Evolutionary conservation across 139 green algal genomes (phyloP), one percentile per base, ranked within the genome.

Genomic region (Micractinium sp.): DNA sequence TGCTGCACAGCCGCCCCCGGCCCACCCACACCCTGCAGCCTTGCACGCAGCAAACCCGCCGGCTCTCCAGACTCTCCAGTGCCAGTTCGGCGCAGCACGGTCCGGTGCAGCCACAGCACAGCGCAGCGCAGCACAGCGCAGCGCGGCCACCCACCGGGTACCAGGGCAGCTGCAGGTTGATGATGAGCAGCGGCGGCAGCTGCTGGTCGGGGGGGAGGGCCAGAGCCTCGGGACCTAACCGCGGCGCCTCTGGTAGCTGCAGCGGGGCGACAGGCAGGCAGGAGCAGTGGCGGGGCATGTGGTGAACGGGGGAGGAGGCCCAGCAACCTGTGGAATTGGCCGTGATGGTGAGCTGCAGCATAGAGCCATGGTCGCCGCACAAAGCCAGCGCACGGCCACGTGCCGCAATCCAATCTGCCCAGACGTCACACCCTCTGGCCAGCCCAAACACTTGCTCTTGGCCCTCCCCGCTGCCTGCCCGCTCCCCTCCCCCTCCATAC

Each of bases 91-190:
- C 66, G 15, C 66, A 29, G 29, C 73, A 78, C 25, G 18, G 73
- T 15, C 73, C n/a, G 29, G 15, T 16, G 33, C 18, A 39, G 7
- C n/a, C 73, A 78, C n/a, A 78, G 15, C 29, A 76, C 39, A 31
- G 29, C 18, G 36, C 29, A 22, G 19, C 38, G 31, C 31, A 81
- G 75, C 69, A 69, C 39, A 47, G 47, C 47, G 41, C 22, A 73
- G 60, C 25, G 15, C 18, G 35, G 36, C 2, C 35, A 87, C 81
- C 35, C 85, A 96, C 93, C 89, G 91, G 63, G 89, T 98, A 98
- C 2, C 87, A 91, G 14, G 96, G 96, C 79, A 98, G 84, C 91
- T 98, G 96, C 35, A 98, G 82, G 88, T 97, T 98, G 93, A 98
- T 88, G 77, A 98, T 91, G 1, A 98, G 90, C 81, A 98, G 87